These are phyloP conservation scores for Xeromyces bisporus DNA, from an alignment of 495 filamentous ascomycete species.

Conservation along the genomic window DNA sequence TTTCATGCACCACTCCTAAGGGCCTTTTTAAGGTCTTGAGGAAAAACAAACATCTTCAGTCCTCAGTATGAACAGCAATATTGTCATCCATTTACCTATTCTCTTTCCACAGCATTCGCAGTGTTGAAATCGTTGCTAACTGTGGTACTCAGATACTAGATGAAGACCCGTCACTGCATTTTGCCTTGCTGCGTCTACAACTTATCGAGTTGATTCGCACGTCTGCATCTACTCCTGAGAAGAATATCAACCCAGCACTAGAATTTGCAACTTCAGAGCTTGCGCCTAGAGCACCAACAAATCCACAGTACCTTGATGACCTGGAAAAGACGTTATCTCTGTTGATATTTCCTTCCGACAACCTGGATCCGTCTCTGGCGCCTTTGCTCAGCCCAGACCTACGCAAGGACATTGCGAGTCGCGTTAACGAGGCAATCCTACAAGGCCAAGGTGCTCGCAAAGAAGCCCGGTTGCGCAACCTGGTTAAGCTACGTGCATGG, in stretches of 20 bases:
- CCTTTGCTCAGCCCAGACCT: constrained; percentile 63
- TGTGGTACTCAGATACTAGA: constrained; percentile 58
- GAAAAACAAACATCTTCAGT: constrained; percentile 91
- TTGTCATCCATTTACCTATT: no score
- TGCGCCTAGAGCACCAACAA: constrained; percentile 70
- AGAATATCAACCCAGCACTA: constrained; percentile 67
- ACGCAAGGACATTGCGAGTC: constrained; percentile 60
- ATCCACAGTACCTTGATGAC: constrained; percentile 66
- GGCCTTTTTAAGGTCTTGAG: constrained; percentile 61
- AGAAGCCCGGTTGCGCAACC: constrained; percentile 61
- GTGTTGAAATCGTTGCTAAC: constrained; percentile 4
- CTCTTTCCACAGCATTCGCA: constrained; percentile 6
- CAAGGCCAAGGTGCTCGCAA: constrained; percentile 48
- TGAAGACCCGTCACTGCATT: constrained; percentile 67
- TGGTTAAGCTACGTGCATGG: constrained; percentile 73
- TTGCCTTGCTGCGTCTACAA: constrained; percentile 77
- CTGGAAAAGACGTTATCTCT: constrained; percentile 88
- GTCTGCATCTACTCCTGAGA: constrained; percentile 43
- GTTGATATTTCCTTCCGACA: constrained; percentile 67
- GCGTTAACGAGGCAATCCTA: constrained; percentile 79
- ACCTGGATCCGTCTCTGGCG: constrained; percentile 56
- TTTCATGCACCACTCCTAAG: constrained; percentile 99
- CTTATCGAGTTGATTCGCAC: constrained; percentile 81
- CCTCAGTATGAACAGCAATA: constrained; percentile 72
- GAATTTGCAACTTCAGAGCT: constrained; percentile 77